Evolutionary conservation across 108 stramenopile species (phyloP), one percentile per base, ranked within the genome.

Genomic region (Fragilariopsis cylindrus): DNA sequence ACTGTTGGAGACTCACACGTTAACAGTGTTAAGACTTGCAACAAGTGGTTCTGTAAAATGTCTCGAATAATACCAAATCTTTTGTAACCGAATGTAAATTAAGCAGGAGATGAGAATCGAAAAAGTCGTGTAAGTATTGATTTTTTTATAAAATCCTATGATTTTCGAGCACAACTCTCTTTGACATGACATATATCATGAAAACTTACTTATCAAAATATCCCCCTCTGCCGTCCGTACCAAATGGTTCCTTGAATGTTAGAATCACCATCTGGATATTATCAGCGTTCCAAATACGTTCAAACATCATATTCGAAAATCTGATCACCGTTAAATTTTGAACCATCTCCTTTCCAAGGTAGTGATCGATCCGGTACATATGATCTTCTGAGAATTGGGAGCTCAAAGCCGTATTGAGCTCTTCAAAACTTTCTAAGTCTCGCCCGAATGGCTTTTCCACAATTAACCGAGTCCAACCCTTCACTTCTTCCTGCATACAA

Each of bases 321-420:
- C 98, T 80, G 72, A 97, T 70, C 3, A 96, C 86, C 52, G 91
- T 82, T 48, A 98, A 63, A 78, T 98, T 99, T 82, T 97, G 97
- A 18, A 98, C 98, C 94, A 99, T 96, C 84, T 99, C 99, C 83
- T 99, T 99, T 40, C 99, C 99, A 13, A 99, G 79, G 78, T 98
- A 99, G 70, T 99, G 99, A 74, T 99, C 99, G 68, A 99, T 99
- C 8, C 99, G 92, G 84, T 92, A 99, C 48, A 98, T 71, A 42
- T 87, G 82, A 54, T 94, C 80, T 77, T 99, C 99, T 15, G 85
- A 72, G 82, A 97, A 97, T 64, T 90, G 86, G 57, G 80, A 57
- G 40, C 69, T 75, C 68, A 97, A 60, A 19, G 82, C 83, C 21
- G 46, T 55, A 42, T 88, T 80, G 3, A 97, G 88, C 72, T 91